Evolutionary conservation across 805 yeast genomes (phyloP), one percentile per base, ranked within the genome.

Genomic region (Tetrapisispora fleetii): DNA sequence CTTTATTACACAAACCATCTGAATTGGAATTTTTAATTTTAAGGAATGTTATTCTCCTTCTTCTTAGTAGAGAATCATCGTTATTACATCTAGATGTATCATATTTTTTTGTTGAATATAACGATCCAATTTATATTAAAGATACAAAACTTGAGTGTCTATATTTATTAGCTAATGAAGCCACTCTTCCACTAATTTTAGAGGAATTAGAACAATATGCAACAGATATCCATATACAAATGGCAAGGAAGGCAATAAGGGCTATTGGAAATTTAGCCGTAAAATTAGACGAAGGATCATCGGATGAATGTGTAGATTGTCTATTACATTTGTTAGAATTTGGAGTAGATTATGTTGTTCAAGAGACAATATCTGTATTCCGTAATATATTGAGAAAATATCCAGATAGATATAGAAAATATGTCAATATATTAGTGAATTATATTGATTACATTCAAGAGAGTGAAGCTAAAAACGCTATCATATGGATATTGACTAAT

Each of bases 211-310:
- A 80, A 53, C 95, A 85, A 57, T 90, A 90, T 64, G 95, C 95
- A 4, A 78, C 88, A 0, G 96, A 87, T 58, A 81, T 86, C 14
- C 96, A 90, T 64, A 76, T 81, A 22, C 83, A 84, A 50, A 87
- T 89, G 83, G 86, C 90, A 1, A 72, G 95, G 48, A 85, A 88
- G 58, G 89, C 97, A 0, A 80, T 91, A 3, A 69, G 95, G 50
- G 95, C 96, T 0, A 80, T 91, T 52, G 97, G 97, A 2, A 86
- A 89, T 58, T 69, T 91, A 19, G 95, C 96, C 0, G 80, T 89
- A 27, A 87, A 86, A 58, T 66, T 88, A 16, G 80, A 79, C 24
- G 63, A 64, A 9, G 51, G 52, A 10, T 79, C 85, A 0, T 81
- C 90, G 0, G 67, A 71, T 5, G 71, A 71, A 22, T 86, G 95